phyloP scores from a whole-genome alignment of 306 rosid species.

The Quercus mongolica region DNA sequence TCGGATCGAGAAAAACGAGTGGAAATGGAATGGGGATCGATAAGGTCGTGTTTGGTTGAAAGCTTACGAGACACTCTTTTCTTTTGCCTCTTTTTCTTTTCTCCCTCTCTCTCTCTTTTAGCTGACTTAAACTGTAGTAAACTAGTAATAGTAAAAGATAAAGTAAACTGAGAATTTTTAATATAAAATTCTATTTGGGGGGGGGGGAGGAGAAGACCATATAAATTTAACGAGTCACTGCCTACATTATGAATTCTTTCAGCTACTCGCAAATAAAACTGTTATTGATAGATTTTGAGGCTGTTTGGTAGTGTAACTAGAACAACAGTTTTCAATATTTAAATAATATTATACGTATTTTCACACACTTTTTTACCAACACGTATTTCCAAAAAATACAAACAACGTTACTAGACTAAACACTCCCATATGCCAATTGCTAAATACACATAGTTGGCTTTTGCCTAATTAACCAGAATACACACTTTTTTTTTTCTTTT shows the following conservation, averaged over 20 bases:
- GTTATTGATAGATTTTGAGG: no score
- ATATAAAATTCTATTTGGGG: not conserved
- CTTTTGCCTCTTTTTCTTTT: constrained; percentile 20
- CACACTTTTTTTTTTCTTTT: no score
- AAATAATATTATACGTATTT: no score
- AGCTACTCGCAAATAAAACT: no score
- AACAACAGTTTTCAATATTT: no score
- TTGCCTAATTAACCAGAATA: no score
- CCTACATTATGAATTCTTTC: not conserved
- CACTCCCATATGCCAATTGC: no score
- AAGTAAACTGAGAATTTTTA: not conserved
- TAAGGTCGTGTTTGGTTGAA: constrained; percentile 85
- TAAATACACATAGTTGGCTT: no score
- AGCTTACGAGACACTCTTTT: constrained; percentile 71
- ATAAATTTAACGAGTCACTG: not conserved
- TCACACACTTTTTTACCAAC: no score
- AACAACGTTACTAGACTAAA: no score
- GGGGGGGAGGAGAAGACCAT: not conserved
- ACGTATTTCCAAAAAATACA: no score
- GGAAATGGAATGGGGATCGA: constrained; percentile 18
- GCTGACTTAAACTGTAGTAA: not conserved
- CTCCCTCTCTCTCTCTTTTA: not conserved
- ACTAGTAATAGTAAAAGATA: not conserved
- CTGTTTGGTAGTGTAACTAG: no score
- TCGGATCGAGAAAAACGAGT: constrained; percentile 14